These are phyloP conservation scores for Acanthamoeba lenticulata DNA, from an alignment of 208 protist genomes.

Conservation along the genomic window DNA sequence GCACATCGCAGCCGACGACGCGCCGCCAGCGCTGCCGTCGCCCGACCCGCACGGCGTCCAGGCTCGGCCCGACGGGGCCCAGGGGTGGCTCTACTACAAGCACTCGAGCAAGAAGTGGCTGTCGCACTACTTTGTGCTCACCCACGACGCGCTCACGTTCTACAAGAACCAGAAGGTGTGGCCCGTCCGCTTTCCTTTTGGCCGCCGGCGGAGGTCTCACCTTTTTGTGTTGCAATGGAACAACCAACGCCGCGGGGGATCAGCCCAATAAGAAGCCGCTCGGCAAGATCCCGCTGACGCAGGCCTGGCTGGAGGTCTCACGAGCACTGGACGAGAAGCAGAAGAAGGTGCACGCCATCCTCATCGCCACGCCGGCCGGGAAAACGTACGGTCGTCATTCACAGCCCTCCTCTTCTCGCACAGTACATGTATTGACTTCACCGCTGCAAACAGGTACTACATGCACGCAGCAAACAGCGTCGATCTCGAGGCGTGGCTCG, in stretches of 20 bases:
- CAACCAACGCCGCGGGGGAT: background rate
- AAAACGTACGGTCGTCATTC: background rate
- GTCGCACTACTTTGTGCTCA: background rate
- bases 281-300: background rate
- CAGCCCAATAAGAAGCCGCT: constrained; percentile 1
- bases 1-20: background rate
- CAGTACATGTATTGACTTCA: background rate
- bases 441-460: background rate
- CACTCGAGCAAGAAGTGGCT: constrained; percentile 45
- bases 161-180: constrained; percentile 36
- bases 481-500: background rate
- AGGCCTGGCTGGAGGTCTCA: constrained; percentile 48
- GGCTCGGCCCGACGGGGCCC: background rate
- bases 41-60: background rate
- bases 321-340: constrained; percentile 11
- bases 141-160: background rate
- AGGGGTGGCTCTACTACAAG: constrained; percentile 33
- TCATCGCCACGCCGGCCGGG: constrained; percentile 9
- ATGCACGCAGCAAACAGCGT: background rate
- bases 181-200: background rate
- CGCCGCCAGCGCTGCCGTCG: background rate
- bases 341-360: constrained; percentile 36
- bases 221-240: too few species aligned
- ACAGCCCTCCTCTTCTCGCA: background rate
- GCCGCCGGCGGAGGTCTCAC: background rate